Evolutionary conservation across 1,139 yeast species (phyloP).

Genomic region (Saccharomyces hybrid): DNA sequence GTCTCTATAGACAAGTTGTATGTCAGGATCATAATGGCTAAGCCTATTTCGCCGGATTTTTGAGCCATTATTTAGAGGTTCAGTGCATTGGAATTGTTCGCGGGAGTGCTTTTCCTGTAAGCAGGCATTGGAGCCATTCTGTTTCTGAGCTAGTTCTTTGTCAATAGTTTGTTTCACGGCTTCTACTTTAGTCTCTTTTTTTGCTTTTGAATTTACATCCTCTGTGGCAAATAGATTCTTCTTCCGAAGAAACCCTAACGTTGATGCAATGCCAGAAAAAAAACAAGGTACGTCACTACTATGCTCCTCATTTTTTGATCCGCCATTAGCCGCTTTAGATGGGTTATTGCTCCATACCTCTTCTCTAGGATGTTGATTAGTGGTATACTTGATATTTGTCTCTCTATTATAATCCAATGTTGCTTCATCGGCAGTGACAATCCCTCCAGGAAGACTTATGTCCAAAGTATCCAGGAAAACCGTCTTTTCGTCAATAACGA

Average conservation of each 20-base stretch:
- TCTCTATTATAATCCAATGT: conserved; percentile 2
- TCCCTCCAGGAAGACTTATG: conserved; percentile 11
- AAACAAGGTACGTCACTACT: conserved; percentile 31
- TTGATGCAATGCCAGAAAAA: conserved; percentile 48
- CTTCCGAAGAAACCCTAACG: conserved; percentile 47
- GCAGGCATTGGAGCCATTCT: conserved; percentile 17
- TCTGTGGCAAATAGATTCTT: conserved; percentile 35
- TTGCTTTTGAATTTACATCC: conserved; percentile 17
- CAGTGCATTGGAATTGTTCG: conserved; percentile 22
- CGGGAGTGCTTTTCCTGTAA: too few species aligned
- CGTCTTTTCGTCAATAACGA: conserved; percentile 49
- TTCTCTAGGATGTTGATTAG: neutral
- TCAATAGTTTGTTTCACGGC: neutral
- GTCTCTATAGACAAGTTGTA: conserved; percentile 61
- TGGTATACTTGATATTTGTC: conserved; percentile 6
- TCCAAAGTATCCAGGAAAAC: conserved; percentile 46
- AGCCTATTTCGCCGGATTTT: conserved; percentile 25
- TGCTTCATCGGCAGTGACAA: conserved; percentile 8
- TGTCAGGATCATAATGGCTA: conserved; percentile 53
- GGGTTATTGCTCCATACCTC: neutral
- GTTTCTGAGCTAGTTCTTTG: neutral
- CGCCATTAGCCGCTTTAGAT: neutral
- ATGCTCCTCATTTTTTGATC: neutral
- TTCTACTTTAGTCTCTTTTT: conserved; percentile 8
- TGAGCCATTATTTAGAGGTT: conserved; percentile 19